Conservation (phyloP, 164 flowering plant species). For the Houttuynia cordata region DNA sequence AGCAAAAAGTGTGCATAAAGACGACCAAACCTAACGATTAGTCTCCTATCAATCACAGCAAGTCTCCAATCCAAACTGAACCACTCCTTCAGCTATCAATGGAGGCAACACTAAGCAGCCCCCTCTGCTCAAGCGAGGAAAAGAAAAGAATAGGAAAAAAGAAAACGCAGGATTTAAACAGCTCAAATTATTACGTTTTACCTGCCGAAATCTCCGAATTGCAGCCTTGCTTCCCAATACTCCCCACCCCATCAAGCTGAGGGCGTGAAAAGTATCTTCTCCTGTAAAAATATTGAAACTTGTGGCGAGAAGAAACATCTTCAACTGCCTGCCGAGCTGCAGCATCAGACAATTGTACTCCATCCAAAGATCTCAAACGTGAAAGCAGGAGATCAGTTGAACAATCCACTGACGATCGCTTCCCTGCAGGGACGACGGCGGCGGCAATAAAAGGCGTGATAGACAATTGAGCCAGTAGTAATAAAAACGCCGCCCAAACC, state of each 20-base stretch:
- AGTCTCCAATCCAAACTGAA: too few species aligned
- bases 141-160: not conserved
- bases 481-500: slow-evolving; percentile 18
- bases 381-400: slow-evolving; percentile 6
- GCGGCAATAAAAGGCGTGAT: slow-evolving; percentile 19
- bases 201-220: slow-evolving; percentile 13
- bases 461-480: slow-evolving; percentile 21
- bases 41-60: too few species aligned
- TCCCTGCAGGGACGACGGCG: slow-evolving; percentile 22
- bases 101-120: not conserved
- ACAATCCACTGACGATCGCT: slow-evolving; percentile 19
- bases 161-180: not conserved
- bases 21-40: too few species aligned
- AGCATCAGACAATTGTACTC: not conserved
- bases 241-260: slow-evolving; percentile 8
- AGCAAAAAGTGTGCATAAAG: too few species aligned
- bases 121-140: not conserved
- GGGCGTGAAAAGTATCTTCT: slow-evolving; percentile 18
- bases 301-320: slow-evolving; percentile 30
- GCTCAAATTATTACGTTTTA: not conserved
- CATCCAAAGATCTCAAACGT: too few species aligned
- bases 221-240: slow-evolving; percentile 17
- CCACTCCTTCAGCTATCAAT: too few species aligned
- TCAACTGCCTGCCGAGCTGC: slow-evolving; percentile 35
- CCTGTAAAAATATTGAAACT: slow-evolving; percentile 17